A percentile compares a stretch with the other conserved stretches of the same genome.
Conservation (phyloP, 441 rosid genomes). For the Jatropha podagrica region DNA sequence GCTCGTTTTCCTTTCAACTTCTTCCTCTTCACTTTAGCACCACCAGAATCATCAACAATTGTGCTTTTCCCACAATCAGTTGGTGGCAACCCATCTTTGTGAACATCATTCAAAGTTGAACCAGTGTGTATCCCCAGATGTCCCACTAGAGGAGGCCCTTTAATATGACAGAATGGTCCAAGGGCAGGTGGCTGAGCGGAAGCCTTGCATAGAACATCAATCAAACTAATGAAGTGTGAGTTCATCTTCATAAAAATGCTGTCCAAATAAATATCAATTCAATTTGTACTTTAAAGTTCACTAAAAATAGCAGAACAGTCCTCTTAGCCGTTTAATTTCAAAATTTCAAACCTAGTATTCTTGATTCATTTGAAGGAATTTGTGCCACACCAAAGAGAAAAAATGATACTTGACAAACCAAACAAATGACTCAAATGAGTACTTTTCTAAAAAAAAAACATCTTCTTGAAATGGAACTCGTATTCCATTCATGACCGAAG, state of each 20-base stretch:
- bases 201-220: conserved; percentile 62
- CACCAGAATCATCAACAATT: conserved; percentile 30
- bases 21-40: conserved; percentile 54
- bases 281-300: conserved; percentile 2
- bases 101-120: conserved; percentile 27
- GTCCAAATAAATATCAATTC: background rate
- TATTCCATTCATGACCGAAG: background rate
- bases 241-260: conserved; percentile 18
- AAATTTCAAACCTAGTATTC: too few relatives aligned
- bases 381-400: background rate
- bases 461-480: background rate
- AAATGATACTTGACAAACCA: background rate
- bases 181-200: conserved; percentile 31
- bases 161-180: conserved; percentile 16
- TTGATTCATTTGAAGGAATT: too few relatives aligned
- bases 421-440: background rate
- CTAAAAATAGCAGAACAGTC: background rate
- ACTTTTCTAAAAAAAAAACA: background rate
- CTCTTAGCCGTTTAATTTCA: background rate
- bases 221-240: conserved; percentile 58
- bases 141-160: conserved; percentile 30
- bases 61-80: conserved; percentile 26
- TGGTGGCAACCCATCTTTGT: conserved; percentile 27
- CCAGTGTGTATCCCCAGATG: conserved; percentile 46
- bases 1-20: conserved; percentile 85